Evolutionary conservation across 2,329 filamentous ascomycete species (phyloP).

Genomic region (Pseudogymnoascus sp.): DNA sequence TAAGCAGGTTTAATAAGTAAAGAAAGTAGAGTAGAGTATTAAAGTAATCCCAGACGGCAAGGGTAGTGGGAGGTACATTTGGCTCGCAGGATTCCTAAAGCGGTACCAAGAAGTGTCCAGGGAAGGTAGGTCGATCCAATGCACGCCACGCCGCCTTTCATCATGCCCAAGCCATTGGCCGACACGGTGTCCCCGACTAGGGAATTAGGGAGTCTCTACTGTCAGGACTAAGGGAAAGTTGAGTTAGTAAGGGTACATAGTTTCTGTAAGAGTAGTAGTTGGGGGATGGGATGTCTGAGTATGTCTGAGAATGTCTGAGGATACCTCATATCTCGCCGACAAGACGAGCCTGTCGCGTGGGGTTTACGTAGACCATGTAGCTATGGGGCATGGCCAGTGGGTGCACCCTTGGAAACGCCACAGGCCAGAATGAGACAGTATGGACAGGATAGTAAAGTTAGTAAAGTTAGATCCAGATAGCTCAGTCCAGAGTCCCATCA

Average conservation of each 20-base stretch:
- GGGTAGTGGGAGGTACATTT: background rate
- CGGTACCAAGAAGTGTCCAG: background rate
- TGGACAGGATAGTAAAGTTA: background rate
- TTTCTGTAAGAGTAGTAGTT: background rate
- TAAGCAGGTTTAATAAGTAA: conserved; percentile 6
- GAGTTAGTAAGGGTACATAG: background rate
- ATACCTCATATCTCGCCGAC: conserved; percentile 3
- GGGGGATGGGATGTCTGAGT: background rate
- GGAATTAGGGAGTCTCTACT: background rate
- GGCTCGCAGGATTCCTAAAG: background rate
- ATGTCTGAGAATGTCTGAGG: background rate
- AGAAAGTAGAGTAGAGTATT: background rate
- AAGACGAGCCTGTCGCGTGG: background rate
- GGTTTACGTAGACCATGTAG: background rate
- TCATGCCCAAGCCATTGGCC: background rate
- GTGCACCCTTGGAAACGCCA: background rate
- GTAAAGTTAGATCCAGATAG: background rate
- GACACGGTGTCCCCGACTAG: background rate
- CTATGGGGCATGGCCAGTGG: background rate
- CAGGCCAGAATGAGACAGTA: background rate
- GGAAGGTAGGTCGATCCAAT: conserved; percentile 6
- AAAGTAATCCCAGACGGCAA: conserved; percentile 2
- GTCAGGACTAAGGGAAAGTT: background rate
- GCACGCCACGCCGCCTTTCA: background rate
- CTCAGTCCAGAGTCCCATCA: background rate